phyloP scores from a whole-genome alignment of 306 rosid species.

The Rosa chinensis region DNA sequence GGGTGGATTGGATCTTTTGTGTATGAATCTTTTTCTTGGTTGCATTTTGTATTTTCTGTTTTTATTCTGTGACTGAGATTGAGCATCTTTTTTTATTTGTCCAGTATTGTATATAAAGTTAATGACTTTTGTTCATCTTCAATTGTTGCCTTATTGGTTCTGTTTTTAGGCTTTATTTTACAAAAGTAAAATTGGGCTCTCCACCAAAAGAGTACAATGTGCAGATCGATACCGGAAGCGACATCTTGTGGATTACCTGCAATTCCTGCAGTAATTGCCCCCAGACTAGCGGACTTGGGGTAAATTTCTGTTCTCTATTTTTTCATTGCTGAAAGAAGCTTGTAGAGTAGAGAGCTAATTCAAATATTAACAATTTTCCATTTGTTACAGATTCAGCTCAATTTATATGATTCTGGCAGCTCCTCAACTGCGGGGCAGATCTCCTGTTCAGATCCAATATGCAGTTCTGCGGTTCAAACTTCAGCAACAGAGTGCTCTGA shows the following conservation, averaged over 20 bases:
- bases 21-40: conserved; percentile 23
- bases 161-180: conserved; percentile 70
- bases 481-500: conserved; percentile 62
- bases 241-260: conserved; percentile 92
- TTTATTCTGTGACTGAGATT: neutral
- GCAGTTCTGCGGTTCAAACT: conserved; percentile 58
- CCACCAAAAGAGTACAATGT: conserved; percentile 89
- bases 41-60: conserved; percentile 14
- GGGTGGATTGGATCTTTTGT: conserved; percentile 28
- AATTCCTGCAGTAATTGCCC: conserved; percentile 85
- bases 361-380: neutral
- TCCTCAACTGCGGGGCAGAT: conserved; percentile 61
- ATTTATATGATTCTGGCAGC: conserved; percentile 67
- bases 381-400: conserved; percentile 69
- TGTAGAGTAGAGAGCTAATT: conserved; percentile 16
- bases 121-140: conserved; percentile 1
- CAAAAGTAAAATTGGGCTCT: conserved; percentile 86
- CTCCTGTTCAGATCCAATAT: conserved; percentile 74
- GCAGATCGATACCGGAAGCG: conserved; percentile 95
- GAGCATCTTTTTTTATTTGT: neutral
- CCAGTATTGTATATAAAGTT: neutral
- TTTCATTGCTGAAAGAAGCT: conserved; percentile 17
- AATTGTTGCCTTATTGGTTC: conserved; percentile 31
- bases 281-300: conserved; percentile 82
- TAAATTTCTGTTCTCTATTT: conserved; percentile 30